Evolutionary conservation across 73 alveolate species (phyloP), one percentile per base, ranked within the genome.

Genomic region (Diophrys sp.): DNA sequence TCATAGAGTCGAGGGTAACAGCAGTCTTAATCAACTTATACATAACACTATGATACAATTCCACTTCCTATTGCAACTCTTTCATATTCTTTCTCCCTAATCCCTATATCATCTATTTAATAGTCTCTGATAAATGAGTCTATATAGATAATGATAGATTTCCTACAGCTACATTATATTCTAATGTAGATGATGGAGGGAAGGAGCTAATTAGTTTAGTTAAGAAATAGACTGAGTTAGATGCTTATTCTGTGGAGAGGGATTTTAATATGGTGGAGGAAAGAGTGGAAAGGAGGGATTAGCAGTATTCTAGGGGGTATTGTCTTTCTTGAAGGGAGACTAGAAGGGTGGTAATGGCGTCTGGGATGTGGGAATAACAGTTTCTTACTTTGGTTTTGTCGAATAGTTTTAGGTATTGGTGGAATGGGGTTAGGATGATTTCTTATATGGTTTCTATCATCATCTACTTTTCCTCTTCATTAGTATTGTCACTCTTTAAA

Each of bases 401-500:
- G 18, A 11, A 44, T 44, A 11, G 18, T 44, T 5, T 44, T 18
- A 44, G 18, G 62, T 44, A 44, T 44, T 44, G 62, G 5, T 11
- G 62, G 62, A 44, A 44, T 44, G 62, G 62, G 62, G 5, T 5
- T 11, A 44, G 62, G 18, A 5, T 11, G 62, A 44, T 44, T 44
- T 44, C 18, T 54, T 79, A 30, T 28, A 79, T 70, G 5, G 33
- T 1, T 29, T 79, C 55, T 31, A 70, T 79, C 1, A 79, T 71
- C 28, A 33, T 31, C 23, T 79, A 66, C 5, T 34, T 57, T 44
- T 56, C 81, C 69, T 31, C 44, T 2, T 1, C 76, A 25, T 69
- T 69, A 53, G 71, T 81, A 8, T 79, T 81, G 28, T 79, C 1
- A 1, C 76, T 89, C 1, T 77, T 73, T 67, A 73, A 79, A 44